Conservation (phyloP, 306 rosid genomes). For the Vicia sativa region DNA sequence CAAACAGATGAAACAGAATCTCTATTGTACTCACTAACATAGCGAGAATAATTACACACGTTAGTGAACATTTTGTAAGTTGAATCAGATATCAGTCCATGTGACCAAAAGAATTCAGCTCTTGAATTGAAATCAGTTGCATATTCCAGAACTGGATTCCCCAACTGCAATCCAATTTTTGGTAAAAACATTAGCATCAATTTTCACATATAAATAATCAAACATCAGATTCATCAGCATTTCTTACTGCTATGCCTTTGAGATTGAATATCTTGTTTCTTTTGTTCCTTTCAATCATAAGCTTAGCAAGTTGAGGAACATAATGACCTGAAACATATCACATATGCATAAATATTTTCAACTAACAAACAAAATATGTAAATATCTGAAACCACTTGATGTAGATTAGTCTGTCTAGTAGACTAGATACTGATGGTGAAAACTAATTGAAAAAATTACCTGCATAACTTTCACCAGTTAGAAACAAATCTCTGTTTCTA, state of each 20-base stretch:
- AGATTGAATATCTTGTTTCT: conserved; percentile 55
- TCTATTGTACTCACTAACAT: conserved; percentile 53
- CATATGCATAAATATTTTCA: not conserved
- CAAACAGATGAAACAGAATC: conserved; percentile 53
- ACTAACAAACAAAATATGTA: not conserved
- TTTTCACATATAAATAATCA: no score
- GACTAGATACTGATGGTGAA: no score
- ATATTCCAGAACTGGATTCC: conserved; percentile 57
- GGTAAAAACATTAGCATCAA: no score
- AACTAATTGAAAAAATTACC: conserved; percentile 42
- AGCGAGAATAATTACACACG: conserved; percentile 53
- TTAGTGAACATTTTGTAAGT: conserved; percentile 50
- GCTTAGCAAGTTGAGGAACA: conserved; percentile 80
- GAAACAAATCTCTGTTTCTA: conserved; percentile 54
- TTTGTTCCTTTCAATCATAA: conserved; percentile 59
- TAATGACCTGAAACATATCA: conserved; percentile 57
- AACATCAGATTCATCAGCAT: conserved; percentile 8
- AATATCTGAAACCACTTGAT: not conserved
- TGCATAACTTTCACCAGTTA: conserved; percentile 79
- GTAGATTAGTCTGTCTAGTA: no score
- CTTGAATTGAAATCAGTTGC: conserved; percentile 57
- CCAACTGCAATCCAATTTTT: conserved; percentile 44
- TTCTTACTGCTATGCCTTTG: conserved; percentile 74
- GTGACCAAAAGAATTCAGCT: conserved; percentile 62
- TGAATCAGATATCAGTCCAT: conserved; percentile 60